Percentiles rank a stretch among this genome's conserved stretches.
These are phyloP conservation scores for Schrenkiella parvula DNA, from an alignment of 345 rosid species.

Conservation along the genomic window DNA sequence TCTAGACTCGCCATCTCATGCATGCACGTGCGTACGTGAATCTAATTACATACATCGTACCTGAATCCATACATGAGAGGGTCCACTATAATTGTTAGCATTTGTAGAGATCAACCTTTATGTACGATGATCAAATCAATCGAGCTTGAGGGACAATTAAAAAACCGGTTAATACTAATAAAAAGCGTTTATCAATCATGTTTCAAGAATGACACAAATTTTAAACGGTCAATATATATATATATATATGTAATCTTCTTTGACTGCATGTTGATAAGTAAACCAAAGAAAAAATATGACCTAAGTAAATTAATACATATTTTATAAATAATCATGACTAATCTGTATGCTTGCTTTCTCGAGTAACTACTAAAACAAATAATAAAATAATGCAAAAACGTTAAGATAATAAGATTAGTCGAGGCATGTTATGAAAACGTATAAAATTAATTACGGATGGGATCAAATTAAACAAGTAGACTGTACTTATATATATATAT, in stretches of 20 bases:
- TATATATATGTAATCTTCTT: background rate
- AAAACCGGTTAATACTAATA: too few relatives aligned
- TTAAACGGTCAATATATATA: background rate
- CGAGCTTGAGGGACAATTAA: background rate
- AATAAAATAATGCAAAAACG: background rate
- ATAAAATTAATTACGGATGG: background rate
- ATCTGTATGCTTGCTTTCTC: background rate
- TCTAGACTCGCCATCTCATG: background rate
- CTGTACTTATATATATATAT: background rate
- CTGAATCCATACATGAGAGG: too few relatives aligned
- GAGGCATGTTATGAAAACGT: background rate
- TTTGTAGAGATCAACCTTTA: background rate
- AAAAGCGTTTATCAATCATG: too few relatives aligned
- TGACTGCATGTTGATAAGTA: background rate
- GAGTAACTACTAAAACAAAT: background rate
- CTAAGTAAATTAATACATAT: background rate
- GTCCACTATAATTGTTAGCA: background rate
- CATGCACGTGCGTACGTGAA: background rate
- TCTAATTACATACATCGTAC: background rate
- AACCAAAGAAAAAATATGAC: background rate
- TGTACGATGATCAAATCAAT: background rate
- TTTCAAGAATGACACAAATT: too few relatives aligned
- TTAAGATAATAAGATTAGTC: background rate
- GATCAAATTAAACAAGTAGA: background rate
- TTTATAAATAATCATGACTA: background rate